These are phyloP conservation scores for Gossypium laxum DNA, from an alignment of 441 rosid genomes.

Conservation along the genomic window DNA sequence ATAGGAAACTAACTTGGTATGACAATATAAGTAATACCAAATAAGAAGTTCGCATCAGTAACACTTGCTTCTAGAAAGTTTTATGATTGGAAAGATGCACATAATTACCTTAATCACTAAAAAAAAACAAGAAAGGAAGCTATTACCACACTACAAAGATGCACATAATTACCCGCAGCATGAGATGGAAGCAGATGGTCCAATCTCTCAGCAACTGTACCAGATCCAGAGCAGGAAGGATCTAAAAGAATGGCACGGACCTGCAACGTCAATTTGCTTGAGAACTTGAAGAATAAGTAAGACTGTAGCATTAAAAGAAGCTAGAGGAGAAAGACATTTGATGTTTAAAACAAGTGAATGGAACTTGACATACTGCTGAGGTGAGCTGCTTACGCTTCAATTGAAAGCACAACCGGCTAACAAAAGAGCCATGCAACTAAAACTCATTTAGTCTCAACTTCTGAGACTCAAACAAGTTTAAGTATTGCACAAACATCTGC, in stretches of 20 bases:
- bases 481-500: background rate
- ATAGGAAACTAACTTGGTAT: background rate
- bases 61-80: background rate
- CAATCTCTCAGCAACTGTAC: slow-evolving; percentile 64
- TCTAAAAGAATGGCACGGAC: slow-evolving; percentile 75
- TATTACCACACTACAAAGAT: background rate
- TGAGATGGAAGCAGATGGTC: slow-evolving; percentile 83
- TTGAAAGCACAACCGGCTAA: background rate
- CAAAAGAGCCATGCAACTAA: background rate
- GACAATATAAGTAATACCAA: background rate
- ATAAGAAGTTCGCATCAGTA: background rate
- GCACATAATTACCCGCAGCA: slow-evolving; percentile 24
- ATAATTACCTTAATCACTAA: background rate
- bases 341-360: background rate
- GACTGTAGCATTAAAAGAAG: background rate
- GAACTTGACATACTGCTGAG: background rate
- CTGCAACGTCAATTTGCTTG: slow-evolving; percentile 26
- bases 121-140: background rate
- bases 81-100: background rate
- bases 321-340: background rate
- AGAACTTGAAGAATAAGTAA: background rate
- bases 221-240: slow-evolving; percentile 95
- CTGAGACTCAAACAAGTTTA: background rate
- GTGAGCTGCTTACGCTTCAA: background rate
- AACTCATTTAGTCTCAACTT: background rate